phyloP scores from a whole-genome alignment of 306 rosid genomes.

The Mucuna pruriens region DNA sequence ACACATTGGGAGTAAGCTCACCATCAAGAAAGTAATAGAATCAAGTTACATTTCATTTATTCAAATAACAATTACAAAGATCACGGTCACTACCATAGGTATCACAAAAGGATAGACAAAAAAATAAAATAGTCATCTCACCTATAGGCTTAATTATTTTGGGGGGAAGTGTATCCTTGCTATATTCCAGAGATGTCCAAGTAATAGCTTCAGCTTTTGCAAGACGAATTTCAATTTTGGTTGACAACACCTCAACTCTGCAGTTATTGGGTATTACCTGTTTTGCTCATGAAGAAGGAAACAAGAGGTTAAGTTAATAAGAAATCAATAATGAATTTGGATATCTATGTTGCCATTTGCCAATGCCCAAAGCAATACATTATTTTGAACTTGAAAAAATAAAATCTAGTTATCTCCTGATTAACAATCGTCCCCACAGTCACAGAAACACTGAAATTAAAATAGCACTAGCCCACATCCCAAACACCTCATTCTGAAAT shows the following conservation, averaged over 20 bases:
- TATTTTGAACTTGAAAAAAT: background rate
- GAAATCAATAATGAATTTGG: background rate
- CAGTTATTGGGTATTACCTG: slow-evolving; percentile 84
- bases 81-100: background rate
- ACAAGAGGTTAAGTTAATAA: slow-evolving; percentile 19
- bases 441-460: slow-evolving; percentile 13
- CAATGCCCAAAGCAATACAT: slow-evolving; percentile 15
- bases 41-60: slow-evolving; percentile 1
- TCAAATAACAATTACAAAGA: background rate
- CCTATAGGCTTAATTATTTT: slow-evolving; percentile 50
- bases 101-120: background rate
- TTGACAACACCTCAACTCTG: slow-evolving; percentile 64
- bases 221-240: slow-evolving; percentile 87
- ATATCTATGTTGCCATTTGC: slow-evolving; percentile 1
- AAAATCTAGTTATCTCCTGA: background rate
- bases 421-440: background rate
- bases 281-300: slow-evolving; percentile 40
- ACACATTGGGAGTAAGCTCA: background rate
- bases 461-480: background rate
- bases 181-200: slow-evolving; percentile 81
- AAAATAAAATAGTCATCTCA: slow-evolving; percentile 37
- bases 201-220: slow-evolving; percentile 75
- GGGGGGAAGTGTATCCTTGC: slow-evolving; percentile 56
- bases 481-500: background rate
- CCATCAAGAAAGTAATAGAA: slow-evolving; percentile 33